Base-by-base conservation (phyloP, 2,329 filamentous ascomycete genomes). In the Botrytis pseudocinerea region DNA sequence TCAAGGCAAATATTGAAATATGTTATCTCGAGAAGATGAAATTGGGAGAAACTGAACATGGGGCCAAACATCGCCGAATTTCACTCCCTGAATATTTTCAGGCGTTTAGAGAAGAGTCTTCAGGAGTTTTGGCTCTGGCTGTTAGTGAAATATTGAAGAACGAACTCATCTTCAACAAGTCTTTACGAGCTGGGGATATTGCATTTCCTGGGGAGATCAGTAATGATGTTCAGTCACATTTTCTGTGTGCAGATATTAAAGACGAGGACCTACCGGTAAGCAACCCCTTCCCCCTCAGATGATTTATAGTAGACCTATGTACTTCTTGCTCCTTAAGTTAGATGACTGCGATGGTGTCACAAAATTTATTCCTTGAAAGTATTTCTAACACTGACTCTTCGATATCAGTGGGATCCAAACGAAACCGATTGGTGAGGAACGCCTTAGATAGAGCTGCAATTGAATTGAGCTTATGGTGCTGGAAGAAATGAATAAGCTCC, bases 11-110 rank as follows among this genome's bases (percentile, higher is more conserved):
- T 14, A n/a, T 51, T 10, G 25, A n/a, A 51, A 6, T 14, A 51
- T 14, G 10, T 14, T 51, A n/a, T 51, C 48, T 51, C 12, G 25
- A 51, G 4, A 51, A 6, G n/a, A 51, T n/a, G 10, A n/a, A n/a
- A 9, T 14, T 14, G 25, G 12, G 48, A n/a, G 25, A 51, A 25
- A 6, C 25, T 51, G 48, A 51, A 51, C 1, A 51, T 12, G 25
- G 10, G 4, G 1, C 6, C 4, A 12, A n/a, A 2, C 4, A 9
- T 51, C 22, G 25, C 12, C 22, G 9, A n/a, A 10, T n/a, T n/a
- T 51, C 48, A 25, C 48, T 51, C 10, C 48, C 48, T 14, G 48
- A 51, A n/a, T 51, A 51, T n/a, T 51, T 51, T 51, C 48, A n/a
- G 12, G 25, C 48, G 22, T 51, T 51, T 51, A 25, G 10, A 51